phyloP scores from a whole-genome alignment of 1,284 basidiomycete genomes.

The Wolfiporia cocos region DNA sequence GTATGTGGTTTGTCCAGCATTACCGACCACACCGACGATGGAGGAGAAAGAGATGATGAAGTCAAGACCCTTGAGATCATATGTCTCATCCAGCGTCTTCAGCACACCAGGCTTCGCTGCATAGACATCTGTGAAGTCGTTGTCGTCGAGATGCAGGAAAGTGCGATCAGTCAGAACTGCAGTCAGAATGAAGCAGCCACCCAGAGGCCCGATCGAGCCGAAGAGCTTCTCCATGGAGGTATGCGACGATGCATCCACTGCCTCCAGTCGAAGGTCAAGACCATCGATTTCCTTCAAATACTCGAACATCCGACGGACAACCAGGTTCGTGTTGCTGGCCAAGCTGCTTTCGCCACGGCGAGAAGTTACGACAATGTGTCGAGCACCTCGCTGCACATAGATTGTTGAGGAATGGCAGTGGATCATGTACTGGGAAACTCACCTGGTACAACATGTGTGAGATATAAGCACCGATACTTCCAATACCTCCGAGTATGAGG shows the following conservation, averaged over 20 bases:
- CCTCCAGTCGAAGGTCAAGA: conserved; percentile 23
- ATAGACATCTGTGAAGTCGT: conserved; percentile 25
- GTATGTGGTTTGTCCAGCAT: conserved; percentile 36
- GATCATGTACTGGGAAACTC: neutral
- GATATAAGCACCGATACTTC: conserved; percentile 25
- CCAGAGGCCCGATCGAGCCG: conserved; percentile 17
- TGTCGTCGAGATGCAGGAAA: conserved; percentile 25
- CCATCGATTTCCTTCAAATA: conserved; percentile 25
- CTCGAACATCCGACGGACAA: conserved; percentile 19
- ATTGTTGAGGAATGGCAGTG: neutral
- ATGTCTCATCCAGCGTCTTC: conserved; percentile 15
- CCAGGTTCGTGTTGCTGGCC: neutral
- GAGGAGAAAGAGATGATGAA: conserved; percentile 34
- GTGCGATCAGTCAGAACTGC: conserved; percentile 26
- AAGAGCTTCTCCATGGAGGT: conserved; percentile 18
- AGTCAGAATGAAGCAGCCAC: conserved; percentile 32
- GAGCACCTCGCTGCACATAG: conserved; percentile 29
- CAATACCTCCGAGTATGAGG: conserved; percentile 17
- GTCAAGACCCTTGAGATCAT: conserved; percentile 24
- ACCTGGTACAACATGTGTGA: conserved; percentile 36
- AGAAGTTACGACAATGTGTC: conserved; percentile 32
- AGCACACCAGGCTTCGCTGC: conserved; percentile 27
- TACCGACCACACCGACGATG: conserved; percentile 29
- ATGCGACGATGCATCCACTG: conserved; percentile 25
- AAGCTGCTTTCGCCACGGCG: conserved; percentile 26